Evolutionary conservation across 2,329 filamentous ascomycete species (phyloP).

Genomic region (Xylariaceae sp.): DNA sequence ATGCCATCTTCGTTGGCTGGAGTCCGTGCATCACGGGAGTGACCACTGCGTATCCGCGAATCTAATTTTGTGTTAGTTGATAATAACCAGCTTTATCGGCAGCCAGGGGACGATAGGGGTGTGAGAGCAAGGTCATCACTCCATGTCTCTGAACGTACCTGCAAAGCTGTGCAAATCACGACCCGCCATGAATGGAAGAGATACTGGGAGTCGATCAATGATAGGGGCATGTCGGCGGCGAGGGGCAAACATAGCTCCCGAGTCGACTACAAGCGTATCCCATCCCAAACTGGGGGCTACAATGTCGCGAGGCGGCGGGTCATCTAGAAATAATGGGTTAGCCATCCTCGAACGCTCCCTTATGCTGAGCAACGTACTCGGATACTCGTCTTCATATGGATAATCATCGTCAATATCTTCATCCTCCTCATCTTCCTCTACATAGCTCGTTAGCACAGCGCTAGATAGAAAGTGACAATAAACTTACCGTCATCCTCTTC

Average conservation of each 20-base stretch:
- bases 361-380: slow-evolving; percentile 40
- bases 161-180: slow-evolving; percentile 27
- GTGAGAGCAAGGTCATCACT: not conserved
- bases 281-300: slow-evolving; percentile 47
- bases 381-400: slow-evolving; percentile 55
- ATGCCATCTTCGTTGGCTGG: slow-evolving; percentile 69
- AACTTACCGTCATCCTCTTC: slow-evolving; percentile 52
- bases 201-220: slow-evolving; percentile 55
- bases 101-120: not conserved
- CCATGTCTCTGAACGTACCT: slow-evolving; percentile 23
- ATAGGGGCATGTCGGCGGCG: slow-evolving; percentile 52
- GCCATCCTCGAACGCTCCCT: not conserved
- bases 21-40: slow-evolving; percentile 49
- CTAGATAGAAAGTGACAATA: slow-evolving; percentile 19
- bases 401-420: slow-evolving; percentile 65
- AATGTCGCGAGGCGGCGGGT: slow-evolving; percentile 40
- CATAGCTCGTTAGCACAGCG: slow-evolving; percentile 23
- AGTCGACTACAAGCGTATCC: slow-evolving; percentile 51
- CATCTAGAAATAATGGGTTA: slow-evolving; percentile 32
- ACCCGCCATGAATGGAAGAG: slow-evolving; percentile 36
- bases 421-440: slow-evolving; percentile 56
- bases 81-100: not conserved
- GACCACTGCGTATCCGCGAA: slow-evolving; percentile 43
- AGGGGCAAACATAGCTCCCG: slow-evolving; percentile 37
- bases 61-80: slow-evolving; percentile 29